These are phyloP conservation scores for Phaeodactylum tricornutum DNA, from an alignment of 108 stramenopile species.

Conservation along the genomic window DNA sequence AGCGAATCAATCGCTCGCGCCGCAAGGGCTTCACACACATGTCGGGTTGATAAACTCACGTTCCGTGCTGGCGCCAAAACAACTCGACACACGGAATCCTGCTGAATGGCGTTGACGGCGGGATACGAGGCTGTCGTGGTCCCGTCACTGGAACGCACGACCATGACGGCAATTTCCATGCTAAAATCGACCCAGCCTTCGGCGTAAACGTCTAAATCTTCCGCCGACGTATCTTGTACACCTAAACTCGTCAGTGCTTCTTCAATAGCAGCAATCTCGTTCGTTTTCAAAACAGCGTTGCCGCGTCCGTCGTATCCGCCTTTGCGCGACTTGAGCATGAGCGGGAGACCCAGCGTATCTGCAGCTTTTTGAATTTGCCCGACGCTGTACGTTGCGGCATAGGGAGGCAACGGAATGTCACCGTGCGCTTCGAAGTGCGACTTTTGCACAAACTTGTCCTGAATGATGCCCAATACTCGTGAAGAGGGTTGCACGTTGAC, in stretches of 20 bases:
- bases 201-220: constrained; percentile 68
- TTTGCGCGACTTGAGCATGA: constrained; percentile 92
- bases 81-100: constrained; percentile 90
- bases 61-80: constrained; percentile 81
- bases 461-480: constrained; percentile 79
- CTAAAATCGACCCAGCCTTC: constrained; percentile 93
- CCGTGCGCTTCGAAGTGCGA: constrained; percentile 60
- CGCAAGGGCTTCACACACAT: constrained; percentile 59
- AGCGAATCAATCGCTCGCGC: constrained; percentile 63
- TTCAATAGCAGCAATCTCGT: constrained; percentile 40
- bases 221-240: constrained; percentile 2
- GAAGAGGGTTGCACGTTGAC: constrained; percentile 86
- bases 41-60: constrained; percentile 42
- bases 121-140: constrained; percentile 74
- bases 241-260: constrained; percentile 52
- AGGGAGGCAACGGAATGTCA: constrained; percentile 67
- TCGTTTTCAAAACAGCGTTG: constrained; percentile 78
- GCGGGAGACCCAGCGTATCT: constrained; percentile 71
- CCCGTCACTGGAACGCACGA: constrained; percentile 65
- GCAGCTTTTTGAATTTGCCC: constrained; percentile 59
- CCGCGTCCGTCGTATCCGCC: constrained; percentile 97
- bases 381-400: constrained; percentile 39
- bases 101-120: constrained; percentile 93
- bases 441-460: constrained; percentile 95
- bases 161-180: constrained; percentile 96